A percentile compares a stretch with the other conserved stretches of the same genome.
These are phyloP conservation scores for Salix exigua DNA, from an alignment of 345 rosid species.

Conservation along the genomic window DNA sequence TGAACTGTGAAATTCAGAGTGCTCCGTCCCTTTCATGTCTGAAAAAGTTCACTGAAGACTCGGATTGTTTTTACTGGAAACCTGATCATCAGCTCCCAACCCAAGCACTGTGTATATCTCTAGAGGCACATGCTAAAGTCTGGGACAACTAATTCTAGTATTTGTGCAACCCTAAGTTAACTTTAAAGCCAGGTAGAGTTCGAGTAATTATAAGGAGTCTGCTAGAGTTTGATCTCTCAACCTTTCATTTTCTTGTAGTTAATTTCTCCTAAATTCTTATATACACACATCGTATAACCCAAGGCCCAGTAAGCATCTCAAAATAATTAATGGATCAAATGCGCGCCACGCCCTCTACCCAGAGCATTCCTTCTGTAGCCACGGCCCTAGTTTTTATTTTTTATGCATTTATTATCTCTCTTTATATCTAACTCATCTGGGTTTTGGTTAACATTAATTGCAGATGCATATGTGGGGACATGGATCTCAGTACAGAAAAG, in stretches of 20 bases:
- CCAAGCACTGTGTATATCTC: not conserved
- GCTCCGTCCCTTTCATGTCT: constrained; percentile 1
- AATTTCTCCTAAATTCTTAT: not conserved
- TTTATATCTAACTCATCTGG: not conserved
- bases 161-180: not conserved
- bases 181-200: no score
- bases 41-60: constrained; percentile 5
- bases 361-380: not conserved
- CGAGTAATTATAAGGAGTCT: not conserved
- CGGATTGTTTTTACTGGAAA: constrained; percentile 7
- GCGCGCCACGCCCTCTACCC: no score
- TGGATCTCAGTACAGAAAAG: constrained; percentile 85
- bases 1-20: constrained; percentile 1
- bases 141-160: not conserved
- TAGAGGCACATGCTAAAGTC: not conserved
- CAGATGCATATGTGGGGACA: constrained; percentile 98
- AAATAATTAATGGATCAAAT: not conserved
- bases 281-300: not conserved
- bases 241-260: not conserved
- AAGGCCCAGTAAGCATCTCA: not conserved
- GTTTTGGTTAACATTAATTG: not conserved
- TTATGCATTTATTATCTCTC: not conserved
- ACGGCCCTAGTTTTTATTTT: not conserved
- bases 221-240: not conserved
- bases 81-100: not conserved